These are phyloP conservation scores for Pyrus pyrifolia DNA, from an alignment of 306 rosid species.

Conservation along the genomic window DNA sequence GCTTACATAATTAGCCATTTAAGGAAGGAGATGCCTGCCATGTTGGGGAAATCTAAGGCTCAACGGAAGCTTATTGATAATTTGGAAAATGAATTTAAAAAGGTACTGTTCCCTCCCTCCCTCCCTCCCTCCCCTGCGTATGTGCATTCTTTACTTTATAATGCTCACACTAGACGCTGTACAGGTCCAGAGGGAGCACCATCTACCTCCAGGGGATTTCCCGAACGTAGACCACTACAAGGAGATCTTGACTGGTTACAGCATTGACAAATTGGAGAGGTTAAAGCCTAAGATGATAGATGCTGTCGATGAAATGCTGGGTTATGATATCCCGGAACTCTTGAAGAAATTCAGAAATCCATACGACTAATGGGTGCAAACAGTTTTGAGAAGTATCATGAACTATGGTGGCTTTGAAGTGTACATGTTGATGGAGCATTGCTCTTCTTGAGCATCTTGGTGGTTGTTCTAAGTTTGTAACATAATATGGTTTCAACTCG, in stretches of 20 bases:
- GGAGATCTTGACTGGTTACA: conserved; percentile 58
- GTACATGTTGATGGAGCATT: background rate
- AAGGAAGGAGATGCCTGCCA: conserved; percentile 76
- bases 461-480: background rate
- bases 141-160: background rate
- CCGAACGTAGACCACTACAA: conserved; percentile 68
- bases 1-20: conserved; percentile 91
- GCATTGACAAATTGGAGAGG: conserved; percentile 76
- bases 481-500: background rate
- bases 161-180: background rate
- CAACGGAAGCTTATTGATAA: conserved; percentile 74
- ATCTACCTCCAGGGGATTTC: conserved; percentile 87
- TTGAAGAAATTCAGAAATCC: conserved; percentile 76
- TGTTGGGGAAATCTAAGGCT: conserved; percentile 83
- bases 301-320: conserved; percentile 89
- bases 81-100: conserved; percentile 62
- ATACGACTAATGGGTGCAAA: conserved; percentile 35
- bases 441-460: background rate
- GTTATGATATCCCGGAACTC: conserved; percentile 81
- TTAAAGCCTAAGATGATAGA: conserved; percentile 70
- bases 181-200: conserved; percentile 82
- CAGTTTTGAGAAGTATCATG: background rate
- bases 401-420: background rate
- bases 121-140: too few relatives aligned
- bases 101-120: conserved; percentile 38